Evolutionary conservation across 139 green algal species (phyloP).

Genomic region (Closterium sp.): DNA sequence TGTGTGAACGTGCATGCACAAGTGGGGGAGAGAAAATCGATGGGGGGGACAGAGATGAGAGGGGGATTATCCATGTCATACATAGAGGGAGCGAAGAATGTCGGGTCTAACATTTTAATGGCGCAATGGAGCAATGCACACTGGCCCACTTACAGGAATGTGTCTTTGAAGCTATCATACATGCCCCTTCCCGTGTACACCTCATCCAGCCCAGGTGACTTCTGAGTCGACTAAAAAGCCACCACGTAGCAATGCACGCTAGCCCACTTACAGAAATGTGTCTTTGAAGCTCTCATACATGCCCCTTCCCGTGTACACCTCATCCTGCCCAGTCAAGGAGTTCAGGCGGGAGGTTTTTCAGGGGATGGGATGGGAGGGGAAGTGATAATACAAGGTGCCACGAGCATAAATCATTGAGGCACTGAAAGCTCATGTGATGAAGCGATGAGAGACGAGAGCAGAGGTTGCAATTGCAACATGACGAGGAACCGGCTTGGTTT

Average conservation of each 20-base stretch:
- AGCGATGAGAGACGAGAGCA: too few relatives aligned
- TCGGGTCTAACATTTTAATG: neutral
- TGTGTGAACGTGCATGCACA: neutral
- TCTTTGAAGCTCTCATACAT: conserved; percentile 35
- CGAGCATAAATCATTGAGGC: neutral
- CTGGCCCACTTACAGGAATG: conserved; percentile 7
- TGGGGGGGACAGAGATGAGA: neutral
- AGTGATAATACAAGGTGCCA: neutral
- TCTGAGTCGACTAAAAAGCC: too few relatives aligned
- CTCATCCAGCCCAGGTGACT: conserved; percentile 1
- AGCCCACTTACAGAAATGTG: conserved; percentile 4
- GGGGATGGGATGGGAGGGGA: neutral
- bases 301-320: conserved; percentile 28
- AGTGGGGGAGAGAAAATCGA: neutral
- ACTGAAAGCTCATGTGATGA: too few relatives aligned
- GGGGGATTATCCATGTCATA: too few relatives aligned
- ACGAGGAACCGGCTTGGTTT: too few relatives aligned
- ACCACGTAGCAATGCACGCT: too few relatives aligned
- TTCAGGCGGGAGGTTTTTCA: neutral
- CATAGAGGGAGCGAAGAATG: neutral
- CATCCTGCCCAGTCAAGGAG: neutral
- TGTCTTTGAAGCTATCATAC: conserved; percentile 25
- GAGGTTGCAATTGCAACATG: too few relatives aligned
- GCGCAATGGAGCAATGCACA: neutral
- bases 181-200: conserved; percentile 37